Base-by-base conservation (phyloP, 2,329 filamentous ascomycete species). In the Cryphonectria nitschkei region DNA sequence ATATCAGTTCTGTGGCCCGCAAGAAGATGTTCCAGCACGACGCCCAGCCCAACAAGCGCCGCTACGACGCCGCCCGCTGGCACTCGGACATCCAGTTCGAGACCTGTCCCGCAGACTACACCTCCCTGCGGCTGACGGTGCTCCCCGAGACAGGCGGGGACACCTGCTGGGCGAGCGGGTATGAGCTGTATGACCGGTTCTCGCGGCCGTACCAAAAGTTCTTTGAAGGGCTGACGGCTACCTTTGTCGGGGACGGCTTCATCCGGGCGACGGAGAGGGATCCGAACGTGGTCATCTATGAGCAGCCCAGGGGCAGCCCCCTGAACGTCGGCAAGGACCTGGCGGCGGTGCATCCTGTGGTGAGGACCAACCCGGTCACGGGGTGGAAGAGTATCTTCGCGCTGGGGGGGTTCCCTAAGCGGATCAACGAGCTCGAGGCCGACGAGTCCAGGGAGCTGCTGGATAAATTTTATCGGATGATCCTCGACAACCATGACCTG, bases 81-180 rank as follows among this genome's bases (percentile, higher is more conserved):
- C 85, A 73, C 76, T 85, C 75, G 83, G 88, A 90, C 69, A 90
- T 90, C 73, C 83, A 85, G 32, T 90, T 90, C 75, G 89, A 91
- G 76, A 83, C 84, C 1, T 82, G 85, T 0, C 88, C 89, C 0
- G 84, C 85, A 1, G 88, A 91, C 75, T 91, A 90, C 76, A 85
- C 88, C 0, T 86, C 85, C 37, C 81, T 92, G n/a, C 84, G 88
- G 41, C 79, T 91, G 1, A 85, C 84, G 3, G 80, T 87, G 65
- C 79, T 90, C 0, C 89, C 88, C 0, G 81, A 82, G 61, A 88
- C 85, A 0, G 88, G 88, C 32, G 76, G 75, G 73, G 87, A 90
- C 75, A 89, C 88, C 16, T 82, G 90, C 7, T 90, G 88, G 87
- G 88, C 88, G 0, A 89, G 86, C 0, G 88, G 87, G 1, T 90